phyloP scores from a whole-genome alignment of 768 basidiomycete genomes.

The Bullera alba region DNA sequence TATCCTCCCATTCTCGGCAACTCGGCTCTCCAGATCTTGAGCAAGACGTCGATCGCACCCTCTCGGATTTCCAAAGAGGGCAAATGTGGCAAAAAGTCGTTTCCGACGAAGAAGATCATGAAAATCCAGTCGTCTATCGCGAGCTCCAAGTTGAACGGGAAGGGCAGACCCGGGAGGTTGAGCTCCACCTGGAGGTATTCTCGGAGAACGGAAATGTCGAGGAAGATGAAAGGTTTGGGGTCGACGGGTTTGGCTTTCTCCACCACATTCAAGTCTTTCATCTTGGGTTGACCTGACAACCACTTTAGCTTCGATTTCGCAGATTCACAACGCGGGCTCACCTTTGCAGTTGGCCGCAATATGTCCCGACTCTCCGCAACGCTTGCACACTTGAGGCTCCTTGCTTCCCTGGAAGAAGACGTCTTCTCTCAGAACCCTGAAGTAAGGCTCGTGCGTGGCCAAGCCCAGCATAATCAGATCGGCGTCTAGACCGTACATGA shows the following conservation, averaged over 20 bases:
- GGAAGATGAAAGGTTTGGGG: conserved; percentile 97
- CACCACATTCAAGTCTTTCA: conserved; percentile 51
- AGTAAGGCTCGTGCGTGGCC: conserved; percentile 97
- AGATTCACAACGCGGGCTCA: conserved; percentile 6
- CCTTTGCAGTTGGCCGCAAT: conserved; percentile 91
- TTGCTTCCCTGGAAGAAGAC: conserved; percentile 79
- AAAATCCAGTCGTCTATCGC: conserved; percentile 99
- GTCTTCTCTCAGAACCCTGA: conserved; percentile 94
- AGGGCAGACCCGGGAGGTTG: conserved; percentile 65
- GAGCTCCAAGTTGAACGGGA: conserved; percentile 88
- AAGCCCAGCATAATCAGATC: conserved; percentile 98
- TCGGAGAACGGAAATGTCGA: conserved; percentile 88
- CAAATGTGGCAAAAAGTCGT: conserved; percentile 87
- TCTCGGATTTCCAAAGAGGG: conserved; percentile 98
- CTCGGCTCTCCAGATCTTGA: conserved; percentile 92
- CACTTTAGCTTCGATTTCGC: too few species aligned
- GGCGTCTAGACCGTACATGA: conserved; percentile 98
- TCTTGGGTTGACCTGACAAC: conserved; percentile 53
- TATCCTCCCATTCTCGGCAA: conserved; percentile 96
- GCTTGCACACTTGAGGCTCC: conserved; percentile 69
- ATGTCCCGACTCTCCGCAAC: conserved; percentile 91
- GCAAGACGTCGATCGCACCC: conserved; percentile 93
- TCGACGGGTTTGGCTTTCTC: conserved; percentile 54
- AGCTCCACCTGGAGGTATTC: conserved; percentile 98
- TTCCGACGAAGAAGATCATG: conserved; percentile 99